Percentiles rank a stretch among this genome's conserved stretches.
These are phyloP conservation scores for Phaseolus lunatus DNA, from an alignment of 306 rosid genomes.

Conservation along the genomic window DNA sequence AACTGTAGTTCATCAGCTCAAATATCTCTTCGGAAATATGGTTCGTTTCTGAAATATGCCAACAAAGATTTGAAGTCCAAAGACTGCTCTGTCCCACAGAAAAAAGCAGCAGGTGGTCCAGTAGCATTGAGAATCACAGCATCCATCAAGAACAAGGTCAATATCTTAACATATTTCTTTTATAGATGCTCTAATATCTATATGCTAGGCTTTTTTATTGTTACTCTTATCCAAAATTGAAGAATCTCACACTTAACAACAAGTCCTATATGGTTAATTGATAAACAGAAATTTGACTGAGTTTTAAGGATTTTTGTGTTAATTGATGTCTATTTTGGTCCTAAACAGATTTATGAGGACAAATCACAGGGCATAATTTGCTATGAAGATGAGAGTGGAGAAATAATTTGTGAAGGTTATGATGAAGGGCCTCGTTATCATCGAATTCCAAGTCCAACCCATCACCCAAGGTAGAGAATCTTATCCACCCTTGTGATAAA, in stretches of 20 bases:
- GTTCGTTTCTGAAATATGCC: constrained; percentile 54
- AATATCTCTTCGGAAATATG: constrained; percentile 59
- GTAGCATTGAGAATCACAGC: constrained; percentile 58
- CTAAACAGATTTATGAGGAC: constrained; percentile 84
- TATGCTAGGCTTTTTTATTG: not conserved
- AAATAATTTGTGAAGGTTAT: constrained; percentile 86
- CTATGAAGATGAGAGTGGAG: constrained; percentile 82
- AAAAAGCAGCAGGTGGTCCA: constrained; percentile 45
- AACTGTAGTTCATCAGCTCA: constrained; percentile 51
- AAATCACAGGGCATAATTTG: constrained; percentile 77
- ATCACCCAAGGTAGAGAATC: constrained; percentile 55
- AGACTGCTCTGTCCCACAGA: constrained; percentile 54
- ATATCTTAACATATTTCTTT: not conserved
- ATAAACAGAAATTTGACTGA: not conserved
- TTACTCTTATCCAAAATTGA: not conserved
- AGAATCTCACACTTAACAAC: not conserved
- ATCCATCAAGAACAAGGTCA: constrained; percentile 79
- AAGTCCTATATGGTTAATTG: not conserved
- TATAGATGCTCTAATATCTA: not conserved
- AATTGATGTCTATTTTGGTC: constrained; percentile 27
- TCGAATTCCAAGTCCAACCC: constrained; percentile 53
- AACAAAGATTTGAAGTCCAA: constrained; percentile 55
- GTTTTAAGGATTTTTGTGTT: constrained; percentile 18
- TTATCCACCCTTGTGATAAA: not conserved
- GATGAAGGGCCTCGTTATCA: constrained; percentile 89